Evolutionary conservation across 441 rosid genomes (phyloP), one percentile per base, ranked within the genome.

Genomic region (Gossypium armourianum): DNA sequence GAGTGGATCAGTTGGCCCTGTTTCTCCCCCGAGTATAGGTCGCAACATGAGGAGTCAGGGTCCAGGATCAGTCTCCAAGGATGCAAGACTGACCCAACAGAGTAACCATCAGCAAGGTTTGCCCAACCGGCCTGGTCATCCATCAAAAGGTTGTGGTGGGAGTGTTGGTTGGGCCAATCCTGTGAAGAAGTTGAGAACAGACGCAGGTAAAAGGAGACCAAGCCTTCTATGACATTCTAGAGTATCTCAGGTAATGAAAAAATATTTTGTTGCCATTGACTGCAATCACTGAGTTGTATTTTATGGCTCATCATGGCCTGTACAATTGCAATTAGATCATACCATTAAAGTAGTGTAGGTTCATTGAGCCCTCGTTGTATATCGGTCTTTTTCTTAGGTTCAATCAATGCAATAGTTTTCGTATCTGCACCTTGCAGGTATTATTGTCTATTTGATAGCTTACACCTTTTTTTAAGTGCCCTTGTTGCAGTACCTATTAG

Each of bases 101-200:
- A 72, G 64, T 28, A 62, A 69, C 58, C 85, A 78, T 69, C 93
- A 86, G 70, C 97, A 90, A 78, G 86, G 86, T 2, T 83, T 92
- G 94, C 81, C 81, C 58, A 90, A 84, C 80, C 96, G 83, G 82
- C 62, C 88, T 45, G 73, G 68, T 57, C 92, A 88, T 75, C 85
- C 87, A 0, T 68, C 84, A 68, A 89, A 81, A 62, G 80, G 86
- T n/a, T 80, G 84, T 45, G 84, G 83, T 43, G 95, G 88, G 45
- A 80, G 72, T 58, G 92, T 92, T 20, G 97, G 98, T 59, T 95
- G 99, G 99, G 98, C 99, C 74, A 89, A 95, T 83, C 99, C 98
- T 10, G 99, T 95, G 23, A 95, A 95, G 89, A 86, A 96, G 81
- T 74, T 89, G 81, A 90, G 99, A 76, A 92, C 99, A 13, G 99